Evolutionary conservation across 345 rosid species (phyloP), one percentile per base, ranked within the genome.

Genomic region (Dimocarpus longan): DNA sequence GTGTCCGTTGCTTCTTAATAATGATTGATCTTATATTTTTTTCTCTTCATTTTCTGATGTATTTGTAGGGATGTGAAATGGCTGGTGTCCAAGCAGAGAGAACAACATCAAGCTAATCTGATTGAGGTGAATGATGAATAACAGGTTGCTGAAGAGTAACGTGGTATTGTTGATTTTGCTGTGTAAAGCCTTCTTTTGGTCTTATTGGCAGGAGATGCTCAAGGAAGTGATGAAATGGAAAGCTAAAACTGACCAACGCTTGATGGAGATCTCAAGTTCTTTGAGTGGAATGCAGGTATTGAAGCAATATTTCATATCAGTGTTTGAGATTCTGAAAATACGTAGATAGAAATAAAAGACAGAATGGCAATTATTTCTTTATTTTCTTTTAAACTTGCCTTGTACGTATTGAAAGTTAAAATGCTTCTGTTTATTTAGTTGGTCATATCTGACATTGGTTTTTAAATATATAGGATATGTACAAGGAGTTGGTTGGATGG

Each of bases 231-330:
- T 82, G 62, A 87, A 68, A 82, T 93, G 91, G 96, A 91, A 86
- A 83, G 84, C 79, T 19, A 85, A 87, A 86, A 88, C 89, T 24
- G 93, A 93, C 76, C 87, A 88, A 81, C 82, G 83, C 74, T 69
- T 93, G 62, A 70, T 74, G 75, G 93, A 89, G 85, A 84, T 92
- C 83, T 86, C 98, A 59, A 87, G 83, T 73, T 91, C 97, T 13
- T 85, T 95, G 88, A 79, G 86, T 70, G 86, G 87, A 60, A 79
- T 91, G 86, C 95, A 92, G 98, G 98, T 92, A 80, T 48, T 42
- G 46, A n/a, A 65, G 65, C 57, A 80, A 44, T 54, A 62, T 68
- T 57, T 26, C 22, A 22, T 46, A 8, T 46, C 52, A 37, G 46
- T 74, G 9, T 26, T 82, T 64, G 54, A 54, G 66, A 50, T 42